Conservation (phyloP, 2,329 filamentous ascomycete genomes). For the Ophiosphaerella narmari region DNA sequence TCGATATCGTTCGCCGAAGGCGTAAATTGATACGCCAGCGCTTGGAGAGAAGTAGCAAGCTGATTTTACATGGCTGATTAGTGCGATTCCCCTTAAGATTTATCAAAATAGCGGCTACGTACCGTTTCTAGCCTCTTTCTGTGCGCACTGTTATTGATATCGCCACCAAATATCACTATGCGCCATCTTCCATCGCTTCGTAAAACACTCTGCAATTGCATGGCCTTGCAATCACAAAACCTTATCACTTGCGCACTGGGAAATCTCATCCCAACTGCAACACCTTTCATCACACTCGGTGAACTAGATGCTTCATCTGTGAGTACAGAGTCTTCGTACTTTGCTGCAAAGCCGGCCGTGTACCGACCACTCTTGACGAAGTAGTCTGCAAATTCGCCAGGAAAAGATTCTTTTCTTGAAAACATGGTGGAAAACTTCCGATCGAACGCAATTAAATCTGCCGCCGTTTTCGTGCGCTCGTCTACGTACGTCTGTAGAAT, state of each 20-base stretch:
- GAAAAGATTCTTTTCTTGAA: slow-evolving; percentile 52
- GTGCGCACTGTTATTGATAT: slow-evolving; percentile 40
- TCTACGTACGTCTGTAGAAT: slow-evolving; percentile 66
- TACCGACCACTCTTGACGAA: slow-evolving; percentile 63
- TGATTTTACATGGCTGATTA: slow-evolving; percentile 2
- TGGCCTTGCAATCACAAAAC: slow-evolving; percentile 62
- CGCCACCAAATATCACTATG: slow-evolving; percentile 55
- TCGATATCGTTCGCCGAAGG: slow-evolving; percentile 53
- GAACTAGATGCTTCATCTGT: slow-evolving; percentile 45
- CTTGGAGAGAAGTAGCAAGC: slow-evolving; percentile 25
- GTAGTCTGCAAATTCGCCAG: slow-evolving; percentile 58
- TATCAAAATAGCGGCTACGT: slow-evolving; percentile 9
- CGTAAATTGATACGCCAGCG: slow-evolving; percentile 51
- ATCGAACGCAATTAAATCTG: slow-evolving; percentile 66
- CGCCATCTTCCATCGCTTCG: slow-evolving; percentile 59
- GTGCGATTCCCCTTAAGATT: neutral
- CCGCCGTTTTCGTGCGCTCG: slow-evolving; percentile 56
- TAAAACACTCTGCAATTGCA: slow-evolving; percentile 57
- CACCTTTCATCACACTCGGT: slow-evolving; percentile 43
- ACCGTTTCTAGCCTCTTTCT: slow-evolving; percentile 47
- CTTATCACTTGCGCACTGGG: slow-evolving; percentile 63
- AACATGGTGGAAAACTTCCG: slow-evolving; percentile 59
- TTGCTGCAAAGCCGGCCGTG: slow-evolving; percentile 63
- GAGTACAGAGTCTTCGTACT: slow-evolving; percentile 58
- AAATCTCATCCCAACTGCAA: slow-evolving; percentile 55